These are phyloP conservation scores for Colletotrichum sp. DNA, from an alignment of 2,329 filamentous ascomycete genomes.

Conservation along the genomic window DNA sequence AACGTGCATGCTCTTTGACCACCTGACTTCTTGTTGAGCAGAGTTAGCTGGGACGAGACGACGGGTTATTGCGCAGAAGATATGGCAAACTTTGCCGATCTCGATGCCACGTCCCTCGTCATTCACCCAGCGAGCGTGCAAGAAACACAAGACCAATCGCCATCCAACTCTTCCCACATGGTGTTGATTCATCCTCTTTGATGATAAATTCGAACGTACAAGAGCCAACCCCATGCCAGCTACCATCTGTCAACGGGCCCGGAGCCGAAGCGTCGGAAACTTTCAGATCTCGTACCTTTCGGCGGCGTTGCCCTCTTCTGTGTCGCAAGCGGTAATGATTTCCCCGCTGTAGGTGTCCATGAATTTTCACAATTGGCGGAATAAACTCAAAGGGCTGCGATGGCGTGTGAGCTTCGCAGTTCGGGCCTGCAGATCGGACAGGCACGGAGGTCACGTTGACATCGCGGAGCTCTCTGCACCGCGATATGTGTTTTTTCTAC, in stretches of 20 bases:
- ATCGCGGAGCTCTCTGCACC: background rate
- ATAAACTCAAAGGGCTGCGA: background rate
- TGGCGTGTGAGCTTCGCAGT: background rate
- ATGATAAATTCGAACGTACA: background rate
- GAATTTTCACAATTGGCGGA: background rate
- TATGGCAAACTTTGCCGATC: constrained; percentile 13
- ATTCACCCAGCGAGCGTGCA: background rate
- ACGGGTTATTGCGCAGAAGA: constrained; percentile 2
- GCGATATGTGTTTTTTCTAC: background rate
- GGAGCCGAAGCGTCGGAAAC: background rate
- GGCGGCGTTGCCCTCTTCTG: background rate
- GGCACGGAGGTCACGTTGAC: background rate
- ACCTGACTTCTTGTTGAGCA: background rate
- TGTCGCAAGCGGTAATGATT: background rate
- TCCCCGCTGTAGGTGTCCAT: background rate
- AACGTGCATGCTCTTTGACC: background rate
- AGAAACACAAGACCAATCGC: background rate
- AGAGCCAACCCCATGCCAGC: background rate
- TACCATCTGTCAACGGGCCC: background rate
- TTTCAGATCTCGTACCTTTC: background rate
- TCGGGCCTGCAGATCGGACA: background rate
- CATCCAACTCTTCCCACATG: background rate
- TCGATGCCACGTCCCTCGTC: background rate
- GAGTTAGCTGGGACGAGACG: constrained; percentile 10
- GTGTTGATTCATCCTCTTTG: background rate